Base-by-base conservation (phyloP, 306 rosid genomes). In the Mimosa bimucronata region DNA sequence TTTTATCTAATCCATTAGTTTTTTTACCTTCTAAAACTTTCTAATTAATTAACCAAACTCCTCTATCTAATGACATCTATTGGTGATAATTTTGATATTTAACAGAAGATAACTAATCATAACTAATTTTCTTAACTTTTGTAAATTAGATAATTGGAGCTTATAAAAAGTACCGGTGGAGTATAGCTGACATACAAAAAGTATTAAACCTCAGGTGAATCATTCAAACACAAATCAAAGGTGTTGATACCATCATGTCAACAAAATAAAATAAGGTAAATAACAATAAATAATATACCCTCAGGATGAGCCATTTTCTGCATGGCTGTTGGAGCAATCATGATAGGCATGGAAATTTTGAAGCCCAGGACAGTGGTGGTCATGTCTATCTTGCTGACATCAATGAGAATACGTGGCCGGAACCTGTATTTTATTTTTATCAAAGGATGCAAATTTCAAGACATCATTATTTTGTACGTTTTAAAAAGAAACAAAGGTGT, bases 221-320 rank as follows among this genome's bases (percentile, higher is more conserved):
- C 30, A 41, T 23, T 21, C 2, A 41, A 42, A 23, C 74, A 41
- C n/a, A 12, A 67, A 21, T 19, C n/a, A 68, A 23, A 10, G 0
- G 38, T 68, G 31, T 40, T 5, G 71, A 40, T 40, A 5, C 37
- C 13, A 19, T 68, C 30, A 68, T 12, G 73, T 41, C 31, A 66
- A 37, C 42, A 18, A 68, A 21, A 40, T 40, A 5, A 10, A 34
- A 45, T 34, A 77, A 76, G 34, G 29, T 2, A 23, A 42, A 69
- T 30, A 25, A 71, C 67, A 87, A 82, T 66, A 21, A 65, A 73
- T 25, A 12, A 14, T 31, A 57, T 87, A 92, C 99, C 99, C 79
- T 93, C 98, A 66, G 99, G 98, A 62, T 96, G 99, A 85, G 98
- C 99, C 99, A 96, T 93, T 88, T 96, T 96, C 91, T 96, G 99